These are phyloP conservation scores for Schizophyllum amplum DNA, from an alignment of 1,284 basidiomycete genomes.

Conservation along the genomic window DNA sequence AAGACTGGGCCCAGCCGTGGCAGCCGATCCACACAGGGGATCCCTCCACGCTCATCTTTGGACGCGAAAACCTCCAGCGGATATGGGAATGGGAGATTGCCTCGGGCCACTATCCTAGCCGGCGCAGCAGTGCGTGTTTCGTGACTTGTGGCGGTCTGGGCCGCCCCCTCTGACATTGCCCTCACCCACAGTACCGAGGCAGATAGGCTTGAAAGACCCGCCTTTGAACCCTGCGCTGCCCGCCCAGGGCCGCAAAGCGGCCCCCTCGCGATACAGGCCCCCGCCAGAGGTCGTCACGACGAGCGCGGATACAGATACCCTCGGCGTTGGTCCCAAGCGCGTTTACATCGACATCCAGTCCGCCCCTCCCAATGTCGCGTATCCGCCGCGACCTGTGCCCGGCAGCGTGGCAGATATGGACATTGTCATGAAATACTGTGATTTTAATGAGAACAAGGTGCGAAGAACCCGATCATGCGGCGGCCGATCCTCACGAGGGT, in stretches of 20 bases:
- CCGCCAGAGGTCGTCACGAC: conserved; percentile 33
- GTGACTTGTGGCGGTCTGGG: conserved; percentile 1
- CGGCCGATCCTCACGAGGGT: conserved; percentile 4
- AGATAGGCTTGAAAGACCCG: conserved; percentile 39
- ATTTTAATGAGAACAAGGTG: conserved; percentile 77
- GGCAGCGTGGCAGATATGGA: conserved; percentile 84
- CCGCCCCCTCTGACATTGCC: neutral
- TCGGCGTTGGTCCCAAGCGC: conserved; percentile 68
- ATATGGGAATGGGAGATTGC: conserved; percentile 78
- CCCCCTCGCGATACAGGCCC: conserved; percentile 31
- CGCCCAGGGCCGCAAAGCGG: conserved; percentile 21
- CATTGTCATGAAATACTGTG: conserved; percentile 80
- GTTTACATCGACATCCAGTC: conserved; percentile 66
- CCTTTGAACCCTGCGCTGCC: conserved; percentile 51
- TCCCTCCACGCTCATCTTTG: conserved; percentile 56
- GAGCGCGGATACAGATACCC: conserved; percentile 34
- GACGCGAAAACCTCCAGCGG: conserved; percentile 50
- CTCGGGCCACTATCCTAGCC: conserved; percentile 66
- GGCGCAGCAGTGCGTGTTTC: conserved; percentile 40
- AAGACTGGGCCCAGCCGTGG: conserved; percentile 35
- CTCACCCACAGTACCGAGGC: conserved; percentile 37
- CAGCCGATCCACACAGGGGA: conserved; percentile 36
- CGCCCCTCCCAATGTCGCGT: conserved; percentile 48
- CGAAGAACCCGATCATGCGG: conserved; percentile 12
- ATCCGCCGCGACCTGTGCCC: conserved; percentile 75